Conservation (phyloP, 176 grass and related monocot genomes). For the Poa annua region DNA sequence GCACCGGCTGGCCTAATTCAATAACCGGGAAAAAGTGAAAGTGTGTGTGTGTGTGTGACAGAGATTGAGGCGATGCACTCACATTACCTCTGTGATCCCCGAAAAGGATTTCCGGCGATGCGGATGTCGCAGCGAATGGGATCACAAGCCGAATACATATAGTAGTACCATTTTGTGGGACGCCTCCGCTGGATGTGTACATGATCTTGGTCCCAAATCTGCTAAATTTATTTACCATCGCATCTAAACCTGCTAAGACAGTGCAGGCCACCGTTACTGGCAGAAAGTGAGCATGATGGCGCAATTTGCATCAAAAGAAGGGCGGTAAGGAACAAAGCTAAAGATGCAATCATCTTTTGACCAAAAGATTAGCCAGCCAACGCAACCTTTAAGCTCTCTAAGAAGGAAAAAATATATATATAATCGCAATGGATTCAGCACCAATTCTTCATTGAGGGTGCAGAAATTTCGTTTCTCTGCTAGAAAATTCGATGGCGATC, state of each 20-base stretch:
- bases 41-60: not conserved
- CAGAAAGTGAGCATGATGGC: not conserved
- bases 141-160: not conserved
- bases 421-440: conserved; percentile 33
- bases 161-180: not conserved
- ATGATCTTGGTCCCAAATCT: not conserved
- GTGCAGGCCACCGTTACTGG: not conserved
- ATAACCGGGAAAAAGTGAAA: not conserved
- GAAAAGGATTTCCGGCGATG: not conserved
- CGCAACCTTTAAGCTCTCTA: conserved; percentile 14
- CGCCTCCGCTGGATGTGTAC: not conserved
- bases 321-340: conserved; percentile 35
- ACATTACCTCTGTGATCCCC: not conserved
- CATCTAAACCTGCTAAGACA: not conserved
- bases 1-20: not conserved
- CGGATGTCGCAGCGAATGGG: not conserved
- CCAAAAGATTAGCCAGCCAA: conserved; percentile 29
- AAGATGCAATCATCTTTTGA: conserved; percentile 33
- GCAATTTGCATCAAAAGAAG: conserved; percentile 22
- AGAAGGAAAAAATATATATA: conserved; percentile 4
- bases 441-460: not conserved
- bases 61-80: not conserved
- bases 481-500: not conserved
- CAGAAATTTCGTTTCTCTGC: not conserved
- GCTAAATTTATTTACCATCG: not conserved